Base-by-base conservation (phyloP, 768 basidiomycete species). In the Auricularia heimuer region DNA sequence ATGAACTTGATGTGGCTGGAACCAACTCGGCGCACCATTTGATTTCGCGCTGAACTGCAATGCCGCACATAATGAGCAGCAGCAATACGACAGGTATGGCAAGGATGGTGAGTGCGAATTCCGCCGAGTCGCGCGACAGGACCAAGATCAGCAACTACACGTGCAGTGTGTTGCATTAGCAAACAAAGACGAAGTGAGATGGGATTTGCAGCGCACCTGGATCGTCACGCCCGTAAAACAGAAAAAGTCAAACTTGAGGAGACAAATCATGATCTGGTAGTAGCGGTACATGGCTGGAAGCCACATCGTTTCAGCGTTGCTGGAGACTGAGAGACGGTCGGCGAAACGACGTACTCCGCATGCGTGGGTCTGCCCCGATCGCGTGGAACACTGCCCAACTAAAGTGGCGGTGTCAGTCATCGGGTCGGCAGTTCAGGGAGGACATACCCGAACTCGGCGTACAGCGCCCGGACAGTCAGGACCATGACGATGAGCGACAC, bases 351-450 rank as follows among this genome's bases (percentile, higher is more conserved):
- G 65, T 67, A 91, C 92, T 82, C 76, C 92, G 93, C 83, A 90
- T 86, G 69, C 81, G 87, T 10, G 89, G 88, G 69, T 92, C 90
- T 42, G 92, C 92, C 37, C 90, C 91, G 24, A 93, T 90, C 42
- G 90, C 85, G 71, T 92, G 92, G 79, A 94, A 94, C 71, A 94
- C 89, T 47, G 89, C 90, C 92, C 92, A 94, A 54, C 91, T 92
- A 14, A 67, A 14, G 34, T 51, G 47, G 47, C 47, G 47, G 47
- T 51, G 47, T 51, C 47, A 51, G 47, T 6, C 21, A 21, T 16
- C 47, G 16, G 18, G 47, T 10, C 47, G 47, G 47, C 18, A 16
- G 16, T 10, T 51, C 47, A 18, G 10, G 8, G 58, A n/a, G 36
- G 2, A 70, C 86, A 63, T 73, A 92, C 91, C 92, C 92, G 71